These are phyloP conservation scores for Helicocarpus griseus DNA, from an alignment of 2,329 filamentous ascomycete species.

Conservation along the genomic window DNA sequence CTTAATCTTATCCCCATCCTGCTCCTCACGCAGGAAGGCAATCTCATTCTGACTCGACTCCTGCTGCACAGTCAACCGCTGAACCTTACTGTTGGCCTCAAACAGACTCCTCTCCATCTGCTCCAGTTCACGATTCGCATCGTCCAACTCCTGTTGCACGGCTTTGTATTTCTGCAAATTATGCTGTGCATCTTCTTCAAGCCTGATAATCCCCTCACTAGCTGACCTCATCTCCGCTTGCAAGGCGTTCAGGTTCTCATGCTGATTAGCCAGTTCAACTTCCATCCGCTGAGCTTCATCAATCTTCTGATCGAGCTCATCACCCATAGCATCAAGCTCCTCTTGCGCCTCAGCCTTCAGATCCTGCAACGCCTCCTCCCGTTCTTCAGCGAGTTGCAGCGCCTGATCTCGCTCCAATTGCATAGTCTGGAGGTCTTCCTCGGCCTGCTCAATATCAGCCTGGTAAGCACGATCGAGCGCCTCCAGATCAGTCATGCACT, in stretches of 20 bases:
- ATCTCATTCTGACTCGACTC: conserved; percentile 91
- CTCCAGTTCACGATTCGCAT: conserved; percentile 79
- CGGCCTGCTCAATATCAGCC: conserved; percentile 67
- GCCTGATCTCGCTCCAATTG: conserved; percentile 82
- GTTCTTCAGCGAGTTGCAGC: conserved; percentile 59
- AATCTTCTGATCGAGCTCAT: conserved; percentile 62
- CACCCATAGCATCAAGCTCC: conserved; percentile 48
- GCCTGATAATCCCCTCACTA: conserved; percentile 71
- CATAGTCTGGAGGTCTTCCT: conserved; percentile 68
- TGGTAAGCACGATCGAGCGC: conserved; percentile 62
- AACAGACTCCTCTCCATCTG: conserved; percentile 73
- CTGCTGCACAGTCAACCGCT: conserved; percentile 78
- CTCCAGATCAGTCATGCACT: conserved; percentile 70
- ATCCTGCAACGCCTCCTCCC: conserved; percentile 42
- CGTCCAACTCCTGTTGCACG: conserved; percentile 70
- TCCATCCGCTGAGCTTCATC: conserved; percentile 61
- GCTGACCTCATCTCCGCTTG: conserved; percentile 90
- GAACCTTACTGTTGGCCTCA: conserved; percentile 78
- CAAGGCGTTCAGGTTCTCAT: conserved; percentile 82
- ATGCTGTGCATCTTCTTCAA: conserved; percentile 81
- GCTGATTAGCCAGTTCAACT: conserved; percentile 62
- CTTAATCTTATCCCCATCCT: conserved; percentile 94
- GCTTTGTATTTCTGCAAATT: conserved; percentile 71
- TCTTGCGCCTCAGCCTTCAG: conserved; percentile 50
- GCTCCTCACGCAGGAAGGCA: conserved; percentile 88